These are phyloP conservation scores for Fusarium compactum DNA, from an alignment of 2,329 filamentous ascomycete genomes.

Conservation along the genomic window DNA sequence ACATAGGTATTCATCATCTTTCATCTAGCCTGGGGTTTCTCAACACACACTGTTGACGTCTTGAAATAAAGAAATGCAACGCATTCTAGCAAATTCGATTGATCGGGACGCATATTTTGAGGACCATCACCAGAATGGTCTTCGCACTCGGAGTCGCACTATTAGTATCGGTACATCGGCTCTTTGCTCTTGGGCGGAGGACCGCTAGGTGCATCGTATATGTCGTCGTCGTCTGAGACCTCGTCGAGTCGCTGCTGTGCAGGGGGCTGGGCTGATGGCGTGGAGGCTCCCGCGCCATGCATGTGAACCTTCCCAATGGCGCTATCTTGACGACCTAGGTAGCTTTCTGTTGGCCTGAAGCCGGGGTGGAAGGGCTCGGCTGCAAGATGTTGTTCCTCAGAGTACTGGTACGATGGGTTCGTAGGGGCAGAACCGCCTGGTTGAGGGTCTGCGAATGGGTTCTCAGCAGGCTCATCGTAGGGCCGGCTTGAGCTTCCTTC, in stretches of 20 bases:
- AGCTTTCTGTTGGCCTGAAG: slow-evolving; percentile 45
- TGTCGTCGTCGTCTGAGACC: slow-evolving; percentile 54
- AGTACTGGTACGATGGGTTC: slow-evolving; percentile 32
- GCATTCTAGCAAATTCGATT: neutral
- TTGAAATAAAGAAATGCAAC: slow-evolving; percentile 5
- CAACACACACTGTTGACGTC: neutral
- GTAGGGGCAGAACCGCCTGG: slow-evolving; percentile 31
- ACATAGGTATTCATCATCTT: slow-evolving; percentile 4
- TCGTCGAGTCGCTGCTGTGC: slow-evolving; percentile 42
- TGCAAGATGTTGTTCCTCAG: slow-evolving; percentile 45
- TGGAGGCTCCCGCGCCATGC: slow-evolving; percentile 53
- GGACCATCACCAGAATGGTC: neutral
- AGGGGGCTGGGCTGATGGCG: slow-evolving; percentile 27
- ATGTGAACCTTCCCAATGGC: slow-evolving; percentile 57
- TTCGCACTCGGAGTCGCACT: neutral
- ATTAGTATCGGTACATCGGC: slow-evolving; percentile 53
- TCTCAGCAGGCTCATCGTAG: slow-evolving; percentile 39
- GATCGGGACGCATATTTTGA: neutral
- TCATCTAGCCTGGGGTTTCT: neutral
- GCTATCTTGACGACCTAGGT: slow-evolving; percentile 55
- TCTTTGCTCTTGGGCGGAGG: slow-evolving; percentile 55
- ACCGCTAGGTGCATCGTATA: slow-evolving; percentile 52
- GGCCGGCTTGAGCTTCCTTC: slow-evolving; percentile 43
- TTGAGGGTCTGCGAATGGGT: slow-evolving; percentile 53
- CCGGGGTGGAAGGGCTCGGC: slow-evolving; percentile 57